Base-by-base conservation (phyloP, 225 moss, liverwort and hornwort species). In the Takakia lepidozioides region DNA sequence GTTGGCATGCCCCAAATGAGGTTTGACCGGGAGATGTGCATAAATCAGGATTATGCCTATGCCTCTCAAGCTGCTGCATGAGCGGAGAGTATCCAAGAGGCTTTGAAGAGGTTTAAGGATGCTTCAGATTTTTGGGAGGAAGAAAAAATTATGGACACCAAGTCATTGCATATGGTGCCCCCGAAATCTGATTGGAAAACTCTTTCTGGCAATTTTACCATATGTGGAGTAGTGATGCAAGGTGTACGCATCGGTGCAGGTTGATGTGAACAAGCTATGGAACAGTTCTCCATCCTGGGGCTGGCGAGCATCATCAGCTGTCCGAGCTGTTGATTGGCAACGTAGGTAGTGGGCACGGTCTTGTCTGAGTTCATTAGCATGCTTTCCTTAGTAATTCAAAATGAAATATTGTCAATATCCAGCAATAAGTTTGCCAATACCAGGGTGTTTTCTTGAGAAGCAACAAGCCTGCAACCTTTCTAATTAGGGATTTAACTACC, bases 231-330 rank as follows among this genome's bases (percentile, higher is more conserved):
- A 49, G 15, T 17, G 26, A 16, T 49, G 19, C 14, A 19, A 49
- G 1, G 1, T 49, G 15, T 2, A 13, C 5, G 15, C 4, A 15
- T 29, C 2, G 3, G 13, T 62, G 74, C 57, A 87, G 92, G 59
- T 56, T 48, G 46, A 40, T 42, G 68, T 64, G 30, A 59, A 61
- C 50, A 63, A 43, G 21, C 40, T 83, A 20, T 72, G 70, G 59
- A 58, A 52, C 29, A 68, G 55, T 60, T 57, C 69, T 28, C 58
- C 70, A 23, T 69, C 65, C 20, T 42, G 75, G 23, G 81, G 75
- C 59, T 93, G 93, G 93, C 83, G 64, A 67, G 59, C 83, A 50
- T 89, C 86, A 47, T 72, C 83, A 54, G 62, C 76, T 46, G 54
- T 58, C 51, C 75, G 86, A 62, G 63, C 55, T 59, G 44, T 49